Conservation (phyloP, 345 rosid species). For the Psidium guajava region DNA sequence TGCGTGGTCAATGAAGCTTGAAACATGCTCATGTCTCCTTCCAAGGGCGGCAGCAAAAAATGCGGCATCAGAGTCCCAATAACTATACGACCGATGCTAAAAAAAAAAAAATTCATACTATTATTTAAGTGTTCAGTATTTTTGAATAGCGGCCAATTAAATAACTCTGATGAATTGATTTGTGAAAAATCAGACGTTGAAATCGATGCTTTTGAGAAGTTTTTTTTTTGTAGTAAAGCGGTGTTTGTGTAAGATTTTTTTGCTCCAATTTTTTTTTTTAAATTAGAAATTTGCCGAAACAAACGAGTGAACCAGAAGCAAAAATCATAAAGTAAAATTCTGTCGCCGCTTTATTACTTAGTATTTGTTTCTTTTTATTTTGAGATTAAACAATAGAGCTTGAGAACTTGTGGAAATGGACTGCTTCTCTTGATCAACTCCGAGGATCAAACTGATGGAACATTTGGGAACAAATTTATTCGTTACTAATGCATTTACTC, state of each 20-base stretch:
- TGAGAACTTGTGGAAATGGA: not conserved
- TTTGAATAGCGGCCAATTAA: not conserved
- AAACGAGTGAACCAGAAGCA: accelerated
- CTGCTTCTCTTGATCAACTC: not conserved
- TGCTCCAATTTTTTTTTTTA: too few species aligned
- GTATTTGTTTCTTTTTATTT: not conserved
- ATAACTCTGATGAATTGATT: too few species aligned
- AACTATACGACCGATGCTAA: too few species aligned
- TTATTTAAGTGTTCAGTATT: too few species aligned
- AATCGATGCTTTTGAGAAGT: too few species aligned
- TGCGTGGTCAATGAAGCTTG: not conserved
- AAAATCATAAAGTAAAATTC: not conserved
- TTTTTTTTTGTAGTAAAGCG: too few species aligned
- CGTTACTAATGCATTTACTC: too few species aligned
- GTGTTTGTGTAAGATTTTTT: too few species aligned
- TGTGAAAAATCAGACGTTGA: too few species aligned
- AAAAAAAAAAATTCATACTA: too few species aligned
- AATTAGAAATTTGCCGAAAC: not conserved
- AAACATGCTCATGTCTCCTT: not conserved
- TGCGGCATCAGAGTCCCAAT: too few species aligned
- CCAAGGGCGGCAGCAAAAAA: not conserved
- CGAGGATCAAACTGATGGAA: not conserved
- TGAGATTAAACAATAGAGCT: not conserved
- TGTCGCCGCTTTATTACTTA: not conserved
- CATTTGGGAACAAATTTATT: not conserved